Evolutionary conservation across 2,329 filamentous ascomycete genomes (phyloP), one percentile per base, ranked within the genome.

Genomic region (Stagonosporopsis chrysanthemi): DNA sequence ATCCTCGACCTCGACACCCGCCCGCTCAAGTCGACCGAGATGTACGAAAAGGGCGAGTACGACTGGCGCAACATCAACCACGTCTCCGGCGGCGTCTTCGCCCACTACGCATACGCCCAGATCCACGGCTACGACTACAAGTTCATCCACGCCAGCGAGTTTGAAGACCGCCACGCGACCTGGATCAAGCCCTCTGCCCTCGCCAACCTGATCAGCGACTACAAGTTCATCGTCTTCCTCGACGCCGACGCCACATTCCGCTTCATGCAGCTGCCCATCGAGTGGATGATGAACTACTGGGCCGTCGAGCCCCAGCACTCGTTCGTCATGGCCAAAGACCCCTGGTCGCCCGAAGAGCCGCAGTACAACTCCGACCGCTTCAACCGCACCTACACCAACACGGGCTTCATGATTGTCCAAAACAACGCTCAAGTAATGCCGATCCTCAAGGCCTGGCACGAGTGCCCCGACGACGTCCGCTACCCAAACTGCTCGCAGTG

Each of bases 331-430:
- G 77, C 81, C 5, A 70, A 77, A 43, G 81, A 83, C 40, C 80
- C 80, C 3, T 73, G 73, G 71, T 65, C 65, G 23, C 54, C 64
- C 0, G 62, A 64, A n/a, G 60, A 75, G 41, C 68, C 68, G 14
- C 64, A 74, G 24, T 69, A 60, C 58, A 81, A 81, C 68, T 75
- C 72, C 11, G 80, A 82, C 61, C 71, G 72, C 47, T 73, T 76
- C 58, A 78, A 78, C 58, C 71, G 71, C 45, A 73, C 73, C 74
- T 62, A 81, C 78, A 75, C 75, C 64, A 84, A 84, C 73, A 82
- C 82, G 1, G 82, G 82, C 17, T 84, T 84, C 74, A 82, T 84
- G 68, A 72, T 84, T 36, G 78, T 82, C 3, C 82, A 84, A 71
- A 82, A 83, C 68, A 81, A 81, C 63, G 68, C 76, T 15, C 78